phyloP scores from a whole-genome alignment of 2,329 filamentous ascomycete genomes.

The Hypoxylon sp. region DNA sequence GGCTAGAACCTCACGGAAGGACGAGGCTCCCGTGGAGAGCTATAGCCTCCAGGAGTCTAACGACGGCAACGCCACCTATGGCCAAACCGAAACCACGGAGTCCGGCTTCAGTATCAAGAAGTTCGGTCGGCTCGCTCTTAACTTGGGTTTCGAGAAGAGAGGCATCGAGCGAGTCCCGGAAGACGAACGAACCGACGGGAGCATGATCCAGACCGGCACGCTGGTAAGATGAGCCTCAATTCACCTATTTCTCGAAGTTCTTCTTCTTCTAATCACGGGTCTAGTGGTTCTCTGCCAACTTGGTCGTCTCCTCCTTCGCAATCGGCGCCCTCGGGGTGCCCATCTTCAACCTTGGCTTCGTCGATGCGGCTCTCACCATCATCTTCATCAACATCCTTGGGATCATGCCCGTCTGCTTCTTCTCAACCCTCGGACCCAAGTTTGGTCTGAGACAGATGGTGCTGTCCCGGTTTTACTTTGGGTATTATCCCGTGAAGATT shows the following conservation, averaged over 20 bases:
- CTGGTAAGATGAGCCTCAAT: constrained; percentile 61
- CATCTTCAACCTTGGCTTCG: constrained; percentile 74
- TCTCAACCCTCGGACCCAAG: constrained; percentile 76
- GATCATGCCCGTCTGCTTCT: constrained; percentile 76
- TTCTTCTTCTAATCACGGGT: no score
- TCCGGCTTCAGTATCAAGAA: constrained; percentile 42
- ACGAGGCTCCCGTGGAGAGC: constrained; percentile 23
- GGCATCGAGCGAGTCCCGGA: constrained; percentile 79
- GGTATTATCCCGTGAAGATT: constrained; percentile 73
- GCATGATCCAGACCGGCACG: constrained; percentile 72
- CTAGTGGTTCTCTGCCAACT: constrained; percentile 79
- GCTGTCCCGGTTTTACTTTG: constrained; percentile 79
- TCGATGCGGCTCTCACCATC: constrained; percentile 75
- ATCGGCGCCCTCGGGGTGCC: constrained; percentile 75
- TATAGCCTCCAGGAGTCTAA: constrained; percentile 33
- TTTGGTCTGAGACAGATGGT: constrained; percentile 84
- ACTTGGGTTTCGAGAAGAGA: constrained; percentile 73
- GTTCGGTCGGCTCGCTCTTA: constrained; percentile 68
- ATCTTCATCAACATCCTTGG: constrained; percentile 80
- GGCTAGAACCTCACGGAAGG: constrained; percentile 25
- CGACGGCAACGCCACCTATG: constrained; percentile 28
- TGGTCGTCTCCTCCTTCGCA: constrained; percentile 79
- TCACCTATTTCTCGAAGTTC: neutral
- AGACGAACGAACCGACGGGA: constrained; percentile 71
- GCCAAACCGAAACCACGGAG: constrained; percentile 14